Evolutionary conservation across 1,139 yeast genomes (phyloP).

Genomic region (Taphrina communis): DNA sequence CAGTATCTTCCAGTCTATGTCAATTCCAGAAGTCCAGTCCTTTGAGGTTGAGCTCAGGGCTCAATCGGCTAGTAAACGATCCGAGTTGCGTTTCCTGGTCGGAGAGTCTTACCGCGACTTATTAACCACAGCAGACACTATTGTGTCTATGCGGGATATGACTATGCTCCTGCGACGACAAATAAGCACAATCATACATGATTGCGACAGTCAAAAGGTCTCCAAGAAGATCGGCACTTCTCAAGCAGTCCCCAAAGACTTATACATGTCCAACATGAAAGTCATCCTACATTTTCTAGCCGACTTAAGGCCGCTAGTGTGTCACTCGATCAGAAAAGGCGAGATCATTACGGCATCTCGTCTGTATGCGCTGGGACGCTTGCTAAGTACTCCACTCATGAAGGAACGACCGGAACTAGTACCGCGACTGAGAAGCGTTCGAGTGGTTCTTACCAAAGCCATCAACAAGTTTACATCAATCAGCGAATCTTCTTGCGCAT

Average conservation of each 20-base stretch:
- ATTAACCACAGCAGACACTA: slow-evolving; percentile 37
- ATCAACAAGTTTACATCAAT: slow-evolving; percentile 1
- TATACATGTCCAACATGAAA: neutral
- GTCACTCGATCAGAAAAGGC: slow-evolving; percentile 5
- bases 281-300: slow-evolving; percentile 5
- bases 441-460: neutral
- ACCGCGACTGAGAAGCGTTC: neutral
- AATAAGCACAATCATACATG: neutral
- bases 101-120: slow-evolving; percentile 37
- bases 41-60: slow-evolving; percentile 29
- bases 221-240: neutral
- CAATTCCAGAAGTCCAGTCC: slow-evolving; percentile 19
- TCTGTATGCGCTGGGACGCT: slow-evolving; percentile 7
- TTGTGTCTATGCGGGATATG: slow-evolving; percentile 29
- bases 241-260: neutral
- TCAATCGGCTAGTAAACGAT: slow-evolving; percentile 21
- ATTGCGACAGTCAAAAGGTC: slow-evolving; percentile 25
- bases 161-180: slow-evolving; percentile 16
- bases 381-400: neutral
- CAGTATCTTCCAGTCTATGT: slow-evolving; percentile 7
- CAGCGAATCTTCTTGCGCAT: slow-evolving; percentile 7
- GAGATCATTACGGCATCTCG: slow-evolving; percentile 22
- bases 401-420: neutral
- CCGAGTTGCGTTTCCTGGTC: slow-evolving; percentile 29
- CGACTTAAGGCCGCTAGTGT: slow-evolving; percentile 16